These are phyloP conservation scores for Vitis rupestris DNA, from an alignment of 164 flowering plant species.

Conservation along the genomic window DNA sequence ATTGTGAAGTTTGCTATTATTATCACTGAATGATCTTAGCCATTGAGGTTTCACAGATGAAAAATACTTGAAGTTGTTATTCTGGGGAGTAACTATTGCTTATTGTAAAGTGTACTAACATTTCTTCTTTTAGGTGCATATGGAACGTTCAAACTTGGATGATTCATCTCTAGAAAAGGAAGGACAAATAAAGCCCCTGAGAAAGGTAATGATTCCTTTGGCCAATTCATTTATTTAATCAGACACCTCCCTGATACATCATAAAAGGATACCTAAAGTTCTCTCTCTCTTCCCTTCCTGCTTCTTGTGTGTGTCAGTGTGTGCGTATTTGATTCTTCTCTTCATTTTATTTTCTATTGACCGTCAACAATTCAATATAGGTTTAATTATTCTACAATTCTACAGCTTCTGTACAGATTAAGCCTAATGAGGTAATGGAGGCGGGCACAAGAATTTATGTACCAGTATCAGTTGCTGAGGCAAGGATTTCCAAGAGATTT, in stretches of 20 bases:
- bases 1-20: no score
- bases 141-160: slow-evolving; percentile 33
- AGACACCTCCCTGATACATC: no score
- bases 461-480: slow-evolving; percentile 86
- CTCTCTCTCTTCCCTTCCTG: background rate
- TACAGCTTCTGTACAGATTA: slow-evolving; percentile 60
- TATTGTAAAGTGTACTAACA: no score
- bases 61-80: no score
- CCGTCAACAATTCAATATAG: background rate
- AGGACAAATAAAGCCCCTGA: slow-evolving; percentile 28
- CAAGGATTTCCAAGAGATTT: slow-evolving; percentile 68
- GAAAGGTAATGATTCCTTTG: slow-evolving; percentile 44
- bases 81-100: no score
- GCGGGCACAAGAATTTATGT: slow-evolving; percentile 55
- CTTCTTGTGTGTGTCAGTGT: background rate
- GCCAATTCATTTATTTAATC: no score
- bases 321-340: background rate
- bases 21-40: no score
- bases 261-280: no score
- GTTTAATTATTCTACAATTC: slow-evolving; percentile 28
- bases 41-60: no score
- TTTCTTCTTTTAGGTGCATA: slow-evolving; percentile 46
- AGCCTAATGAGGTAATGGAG: slow-evolving; percentile 66
- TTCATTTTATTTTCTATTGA: background rate
- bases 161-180: slow-evolving; percentile 14